Base-by-base conservation (phyloP, 75 land plant genomes). In the Cupressus sempervirens region DNA sequence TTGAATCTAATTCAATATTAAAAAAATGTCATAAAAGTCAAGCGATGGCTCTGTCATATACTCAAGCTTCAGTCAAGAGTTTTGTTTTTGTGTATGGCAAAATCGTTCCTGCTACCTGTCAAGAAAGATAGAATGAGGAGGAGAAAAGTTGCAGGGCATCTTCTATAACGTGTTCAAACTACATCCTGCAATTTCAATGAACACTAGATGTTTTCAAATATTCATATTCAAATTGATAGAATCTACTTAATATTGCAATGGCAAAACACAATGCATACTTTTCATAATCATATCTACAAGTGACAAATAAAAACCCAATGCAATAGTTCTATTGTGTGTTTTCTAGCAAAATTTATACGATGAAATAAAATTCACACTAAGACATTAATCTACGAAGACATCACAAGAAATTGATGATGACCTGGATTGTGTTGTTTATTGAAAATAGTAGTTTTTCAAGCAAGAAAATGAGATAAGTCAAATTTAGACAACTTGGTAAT, bases 181-280 rank as follows among this genome's bases (percentile, higher is more conserved):
- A 30, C 12, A 32, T 14, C 34, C 34, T 4, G 0, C 12, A 70
- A 70, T 30, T 29, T 32, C 74, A 70, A 70, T 70, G 13, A 58
- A 58, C 23, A 58, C 23, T 58, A 58, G 0, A 48, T 48, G 7
- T 9, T 38, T 38, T 38, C 7, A 76, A 14, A 13, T 18, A 2
- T 79, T 45, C 46, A 79, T 2, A 18, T 11, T 8, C 13, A 79
- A 32, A 26, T 79, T 23, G 43, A 29, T n/a, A 9, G 6, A 50
- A 34, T 9, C 11, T 13, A 84, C 94, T 18, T 88, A 94, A 94
- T 93, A 84, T 86, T 93, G 54, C 83, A n/a, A n/a, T n/a, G n/a
- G n/a, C n/a, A n/a, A n/a, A n/a, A n/a, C n/a, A n/a, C n/a, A n/a
- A n/a, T n/a, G n/a, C n/a, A n/a, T n/a, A n/a, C n/a, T n/a, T n/a